Base-by-base conservation (phyloP, 2,329 filamentous ascomycete genomes). In the Trichoderma harzianum region DNA sequence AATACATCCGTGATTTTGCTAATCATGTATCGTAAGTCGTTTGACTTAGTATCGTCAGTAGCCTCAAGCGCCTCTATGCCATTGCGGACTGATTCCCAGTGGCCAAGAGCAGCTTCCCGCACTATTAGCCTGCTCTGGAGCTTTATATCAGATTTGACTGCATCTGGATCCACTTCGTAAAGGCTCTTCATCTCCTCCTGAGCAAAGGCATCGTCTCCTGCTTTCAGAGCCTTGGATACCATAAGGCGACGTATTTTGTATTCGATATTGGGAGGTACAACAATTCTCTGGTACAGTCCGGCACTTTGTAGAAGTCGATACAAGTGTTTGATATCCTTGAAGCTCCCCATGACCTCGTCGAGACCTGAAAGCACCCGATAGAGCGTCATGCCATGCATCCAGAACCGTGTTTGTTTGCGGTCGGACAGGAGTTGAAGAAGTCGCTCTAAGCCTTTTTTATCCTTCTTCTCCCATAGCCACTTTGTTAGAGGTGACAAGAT, bases 1-100 rank as follows among this genome's bases (percentile, higher is more conserved):
- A 79, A 80, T 7, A 78, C 73, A 57, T 81, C 81, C 3, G 84
- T 85, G 3, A 83, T 70, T 69, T 74, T 76, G 1, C 74, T 72
- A 14, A 81, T 71, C 6, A 77, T 66, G 11, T 73, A 73, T 67
- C 79, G 79, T 39, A 79, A 79, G 16, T 77, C 74, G 18, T 57
- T 16, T 12, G 74, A 69, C 11, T 72, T 68, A 14, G 74, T 70
- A 39, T 76, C 73, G 51, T 67, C 75, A 8, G 51, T 39, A 6
- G 69, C 16, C 21, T 71, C 73, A 18, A 81, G 76, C 11, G 65
- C 61, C 24, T 77, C 66, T 10, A 81, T 73, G 7, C 75, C 70
- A 7, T 71, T 61, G 26, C 69, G 69, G 2, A 76, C 79, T 2
- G 74, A 63, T 3, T 76, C 71, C 80, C 80, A 81, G 8, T 75